Conservation (phyloP, 1,284 basidiomycete species). For the Retiboletus flavoniger region DNA sequence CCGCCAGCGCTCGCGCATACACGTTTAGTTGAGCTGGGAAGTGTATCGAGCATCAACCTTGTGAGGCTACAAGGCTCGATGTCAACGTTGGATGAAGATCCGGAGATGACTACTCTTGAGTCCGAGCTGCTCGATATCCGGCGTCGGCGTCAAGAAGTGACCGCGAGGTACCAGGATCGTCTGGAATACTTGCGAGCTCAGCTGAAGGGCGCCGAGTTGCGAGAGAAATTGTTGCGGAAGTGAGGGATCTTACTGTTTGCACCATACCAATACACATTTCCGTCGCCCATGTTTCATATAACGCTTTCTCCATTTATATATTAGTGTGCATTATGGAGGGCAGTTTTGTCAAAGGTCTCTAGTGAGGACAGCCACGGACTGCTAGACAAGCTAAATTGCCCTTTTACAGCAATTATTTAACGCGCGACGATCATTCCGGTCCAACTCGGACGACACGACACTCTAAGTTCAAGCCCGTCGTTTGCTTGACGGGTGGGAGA, state of each 20-base stretch:
- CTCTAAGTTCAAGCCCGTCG: not conserved
- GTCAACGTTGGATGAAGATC: slow-evolving; percentile 41
- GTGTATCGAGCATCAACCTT: slow-evolving; percentile 48
- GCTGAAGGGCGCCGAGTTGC: slow-evolving; percentile 70
- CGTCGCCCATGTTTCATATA: slow-evolving; percentile 10
- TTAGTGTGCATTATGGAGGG: not conserved
- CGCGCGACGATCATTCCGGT: not conserved
- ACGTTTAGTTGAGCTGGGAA: slow-evolving; percentile 36
- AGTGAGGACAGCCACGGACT: too few relatives aligned
- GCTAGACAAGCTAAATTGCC: not conserved
- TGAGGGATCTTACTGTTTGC: slow-evolving; percentile 27
- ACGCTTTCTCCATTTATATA: slow-evolving; percentile 16
- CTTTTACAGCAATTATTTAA: slow-evolving; percentile 3
- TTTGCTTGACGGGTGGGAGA: not conserved
- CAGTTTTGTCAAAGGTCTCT: too few relatives aligned
- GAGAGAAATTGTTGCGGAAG: slow-evolving; percentile 63
- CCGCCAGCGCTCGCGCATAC: slow-evolving; percentile 20
- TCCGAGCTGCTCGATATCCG: slow-evolving; percentile 60
- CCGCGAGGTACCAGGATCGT: slow-evolving; percentile 60
- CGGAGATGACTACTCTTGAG: slow-evolving; percentile 35
- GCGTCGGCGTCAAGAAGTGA: slow-evolving; percentile 59
- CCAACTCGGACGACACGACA: not conserved
- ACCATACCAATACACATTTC: not conserved
- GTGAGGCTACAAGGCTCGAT: slow-evolving; percentile 49
- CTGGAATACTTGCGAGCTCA: slow-evolving; percentile 69